Evolutionary conservation across 2,329 filamentous ascomycete genomes (phyloP).

Genomic region (Penicillium decumbens): DNA sequence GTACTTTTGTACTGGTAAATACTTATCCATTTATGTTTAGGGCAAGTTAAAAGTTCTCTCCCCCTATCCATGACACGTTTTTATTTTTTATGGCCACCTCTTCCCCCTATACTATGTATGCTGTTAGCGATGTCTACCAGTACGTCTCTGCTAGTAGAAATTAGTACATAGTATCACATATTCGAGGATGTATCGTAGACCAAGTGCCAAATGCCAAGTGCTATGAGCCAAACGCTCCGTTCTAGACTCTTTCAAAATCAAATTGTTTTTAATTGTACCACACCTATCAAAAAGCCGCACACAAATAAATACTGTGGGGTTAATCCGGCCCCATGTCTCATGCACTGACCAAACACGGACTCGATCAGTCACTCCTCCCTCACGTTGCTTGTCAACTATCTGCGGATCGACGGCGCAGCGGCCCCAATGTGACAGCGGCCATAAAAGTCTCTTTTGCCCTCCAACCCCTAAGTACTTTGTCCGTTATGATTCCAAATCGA

Average conservation of each 20-base stretch:
- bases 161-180: too few species aligned
- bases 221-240: constrained; percentile 15
- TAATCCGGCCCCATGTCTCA: constrained; percentile 17
- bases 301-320: constrained; percentile 19
- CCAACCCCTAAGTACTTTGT: neutral
- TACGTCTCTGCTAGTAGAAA: too few species aligned
- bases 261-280: constrained; percentile 10
- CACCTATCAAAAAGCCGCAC: too few species aligned
- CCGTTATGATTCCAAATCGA: neutral
- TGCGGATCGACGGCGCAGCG: constrained; percentile 29
- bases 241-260: constrained; percentile 14
- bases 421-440: constrained; percentile 22
- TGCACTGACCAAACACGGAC: constrained; percentile 21
- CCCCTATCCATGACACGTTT: neutral
- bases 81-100: neutral
- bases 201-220: too few species aligned
- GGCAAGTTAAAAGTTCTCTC: too few species aligned
- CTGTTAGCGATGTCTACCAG: too few species aligned
- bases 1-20: neutral
- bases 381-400: constrained; percentile 18
- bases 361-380: constrained; percentile 19
- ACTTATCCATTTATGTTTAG: constrained; percentile 5
- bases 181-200: too few species aligned
- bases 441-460: constrained; percentile 11
- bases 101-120: too few species aligned